These are phyloP conservation scores for Botrytis paeoniae DNA, from an alignment of 2,329 filamentous ascomycete genomes.

Conservation along the genomic window DNA sequence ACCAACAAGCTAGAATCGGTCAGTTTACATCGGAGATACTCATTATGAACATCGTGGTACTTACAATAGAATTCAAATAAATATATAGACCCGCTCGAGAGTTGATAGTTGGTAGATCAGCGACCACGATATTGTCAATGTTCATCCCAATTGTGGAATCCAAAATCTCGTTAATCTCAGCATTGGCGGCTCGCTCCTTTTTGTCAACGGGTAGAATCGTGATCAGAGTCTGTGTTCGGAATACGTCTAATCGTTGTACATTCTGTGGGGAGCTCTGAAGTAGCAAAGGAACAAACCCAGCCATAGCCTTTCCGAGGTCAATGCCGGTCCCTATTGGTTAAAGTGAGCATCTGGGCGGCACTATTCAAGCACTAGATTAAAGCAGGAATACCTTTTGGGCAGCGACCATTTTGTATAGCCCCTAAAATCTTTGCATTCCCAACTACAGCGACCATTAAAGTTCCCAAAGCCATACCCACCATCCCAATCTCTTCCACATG, in stretches of 20 bases:
- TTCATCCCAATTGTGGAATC: slow-evolving; percentile 54
- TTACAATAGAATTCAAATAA: slow-evolving; percentile 76
- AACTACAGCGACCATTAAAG: slow-evolving; percentile 58
- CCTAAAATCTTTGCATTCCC: slow-evolving; percentile 57
- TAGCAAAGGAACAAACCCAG: slow-evolving; percentile 54
- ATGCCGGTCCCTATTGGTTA: slow-evolving; percentile 46
- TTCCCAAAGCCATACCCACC: slow-evolving; percentile 60
- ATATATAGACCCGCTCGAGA: slow-evolving; percentile 81
- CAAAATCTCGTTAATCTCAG: slow-evolving; percentile 55
- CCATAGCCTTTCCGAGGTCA: slow-evolving; percentile 43
- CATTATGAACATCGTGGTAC: slow-evolving; percentile 32
- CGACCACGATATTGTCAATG: slow-evolving; percentile 42
- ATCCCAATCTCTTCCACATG: slow-evolving; percentile 56
- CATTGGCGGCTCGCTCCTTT: slow-evolving; percentile 48
- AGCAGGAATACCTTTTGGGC: slow-evolving; percentile 42
- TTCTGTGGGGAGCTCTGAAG: slow-evolving; percentile 55
- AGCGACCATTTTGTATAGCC: slow-evolving; percentile 49
- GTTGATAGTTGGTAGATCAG: slow-evolving; percentile 68
- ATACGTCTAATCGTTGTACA: slow-evolving; percentile 51
- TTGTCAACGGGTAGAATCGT: slow-evolving; percentile 54
- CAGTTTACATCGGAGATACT: slow-evolving; percentile 25
- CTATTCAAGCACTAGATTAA: not conserved
- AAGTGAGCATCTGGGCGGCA: not conserved
- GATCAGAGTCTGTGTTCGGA: slow-evolving; percentile 55
- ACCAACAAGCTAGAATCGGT: slow-evolving; percentile 64